Percentiles rank a stretch among this genome's conserved stretches.
Conservation (phyloP, 768 basidiomycete genomes). For the Mycena metata region DNA sequence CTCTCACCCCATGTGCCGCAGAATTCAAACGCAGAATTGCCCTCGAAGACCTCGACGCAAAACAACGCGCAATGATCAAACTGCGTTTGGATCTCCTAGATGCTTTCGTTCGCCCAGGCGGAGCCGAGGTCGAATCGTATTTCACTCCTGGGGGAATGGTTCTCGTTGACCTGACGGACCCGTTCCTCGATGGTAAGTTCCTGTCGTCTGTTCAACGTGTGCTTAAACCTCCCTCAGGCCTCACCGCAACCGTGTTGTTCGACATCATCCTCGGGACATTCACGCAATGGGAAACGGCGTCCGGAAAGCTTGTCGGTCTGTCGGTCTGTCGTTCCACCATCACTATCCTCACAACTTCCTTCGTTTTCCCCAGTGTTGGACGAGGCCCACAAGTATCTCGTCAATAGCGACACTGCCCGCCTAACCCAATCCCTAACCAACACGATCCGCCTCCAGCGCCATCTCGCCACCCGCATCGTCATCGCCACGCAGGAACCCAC, state of each 20-base stretch:
- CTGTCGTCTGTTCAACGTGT: background rate
- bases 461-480: conserved; percentile 63
- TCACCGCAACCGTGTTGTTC: conserved; percentile 50
- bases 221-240: conserved; percentile 11
- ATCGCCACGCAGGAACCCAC: conserved; percentile 73
- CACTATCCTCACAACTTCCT: background rate
- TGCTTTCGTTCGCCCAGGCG: conserved; percentile 53
- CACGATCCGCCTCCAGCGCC: conserved; percentile 65
- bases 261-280: conserved; percentile 55
- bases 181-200: conserved; percentile 61
- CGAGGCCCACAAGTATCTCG: conserved; percentile 68
- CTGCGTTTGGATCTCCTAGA: conserved; percentile 63
- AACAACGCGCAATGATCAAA: conserved; percentile 56
- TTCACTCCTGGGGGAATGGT: conserved; percentile 61
- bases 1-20: background rate
- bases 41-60: conserved; percentile 53
- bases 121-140: conserved; percentile 37
- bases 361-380: conserved; percentile 53
- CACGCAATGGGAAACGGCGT: conserved; percentile 31
- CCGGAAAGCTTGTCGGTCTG: conserved; percentile 36
- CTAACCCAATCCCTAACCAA: conserved; percentile 60
- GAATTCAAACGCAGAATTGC: conserved; percentile 56
- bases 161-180: conserved; percentile 66
- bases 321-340: background rate
- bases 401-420: conserved; percentile 50